Evolutionary conservation across 1,139 yeast species (phyloP), one percentile per base, ranked within the genome.

Genomic region (Candida sp.): DNA sequence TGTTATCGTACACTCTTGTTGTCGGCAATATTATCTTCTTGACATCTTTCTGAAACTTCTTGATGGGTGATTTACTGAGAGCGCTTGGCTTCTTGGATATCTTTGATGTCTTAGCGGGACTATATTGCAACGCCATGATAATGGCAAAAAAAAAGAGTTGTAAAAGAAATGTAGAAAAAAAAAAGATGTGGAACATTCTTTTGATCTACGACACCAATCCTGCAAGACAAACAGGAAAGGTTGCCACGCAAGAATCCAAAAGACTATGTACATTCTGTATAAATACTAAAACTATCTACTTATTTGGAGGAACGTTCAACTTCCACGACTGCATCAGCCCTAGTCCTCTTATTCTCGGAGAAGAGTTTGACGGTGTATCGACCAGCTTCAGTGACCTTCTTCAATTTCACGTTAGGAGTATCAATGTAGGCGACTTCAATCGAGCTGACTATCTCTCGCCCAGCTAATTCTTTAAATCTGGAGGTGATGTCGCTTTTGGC

Each of bases 101-200:
- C 25, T 65, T 61, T 0, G 81, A 75, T 39, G 80, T 71, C 53
- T 63, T 71, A 3, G 82, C 80, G 2, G 81, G 81, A 49, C 75
- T 73, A 51, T 68, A 76, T 46, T 72, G 65, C 27, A 62, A 52
- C 9, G 57, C 52, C 57, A 54, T 54, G 5, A 8, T 11, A 27
- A 33, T 33, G 37, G 37, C 37, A 33, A 33, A 30, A 12, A 12
- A 25, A 31, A 7, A 23, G 12, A 34, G n/a, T 27, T 31, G 40
- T 38, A 17, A 44, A 46, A 25, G 22, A 28, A n/a, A 32, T 12
- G 17, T 17, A 17, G 17, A 17, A 32, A 28, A 11, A 12, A 7
- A 12, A 27, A 8, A n/a, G 26, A n/a, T 39, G 32, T 11, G 27
- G 28, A 11, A 33, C 17, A 17, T 17, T 17, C 17, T 28, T 28